A percentile compares a stretch with the other conserved stretches of the same genome.
Conservation (phyloP, 805 yeast genomes). For the Saccharomycopsis sp. region DNA sequence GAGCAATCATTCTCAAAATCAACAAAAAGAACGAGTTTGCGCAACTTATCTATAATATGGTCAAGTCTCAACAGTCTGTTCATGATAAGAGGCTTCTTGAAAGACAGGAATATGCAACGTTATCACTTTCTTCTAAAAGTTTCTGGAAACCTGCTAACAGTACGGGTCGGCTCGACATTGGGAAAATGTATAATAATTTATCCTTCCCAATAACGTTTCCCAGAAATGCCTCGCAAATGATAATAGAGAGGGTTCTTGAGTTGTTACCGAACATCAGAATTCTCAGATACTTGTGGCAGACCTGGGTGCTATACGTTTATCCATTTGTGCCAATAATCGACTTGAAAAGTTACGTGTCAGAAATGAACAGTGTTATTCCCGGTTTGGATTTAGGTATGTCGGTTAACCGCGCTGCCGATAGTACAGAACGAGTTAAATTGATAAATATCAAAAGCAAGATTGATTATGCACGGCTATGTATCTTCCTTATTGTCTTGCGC, state of each 20-base stretch:
- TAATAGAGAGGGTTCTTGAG: constrained; percentile 1
- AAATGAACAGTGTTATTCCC: constrained; percentile 4
- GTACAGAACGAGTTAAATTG: background rate
- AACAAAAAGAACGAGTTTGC: constrained; percentile 15
- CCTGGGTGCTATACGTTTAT: constrained; percentile 6
- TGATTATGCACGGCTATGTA: constrained; percentile 11
- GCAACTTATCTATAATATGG: constrained; percentile 6
- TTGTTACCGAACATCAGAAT: constrained; percentile 9
- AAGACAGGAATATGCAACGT: constrained; percentile 11
- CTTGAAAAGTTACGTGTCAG: background rate
- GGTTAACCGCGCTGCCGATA: background rate
- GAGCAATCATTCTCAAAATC: background rate
- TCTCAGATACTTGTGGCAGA: constrained; percentile 13
- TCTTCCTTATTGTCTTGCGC: constrained; percentile 10
- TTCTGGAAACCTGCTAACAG: background rate
- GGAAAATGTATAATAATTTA: background rate
- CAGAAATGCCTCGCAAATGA: background rate
- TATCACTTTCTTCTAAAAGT: constrained; percentile 2
- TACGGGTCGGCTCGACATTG: background rate
- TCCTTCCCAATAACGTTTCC: background rate
- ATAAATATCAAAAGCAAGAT: constrained; percentile 8
- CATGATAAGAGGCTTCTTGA: constrained; percentile 6
- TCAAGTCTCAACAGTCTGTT: background rate
- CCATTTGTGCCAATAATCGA: constrained; percentile 18
- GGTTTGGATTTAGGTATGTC: constrained; percentile 1